Evolutionary conservation across 805 yeast species (phyloP), one percentile per base, ranked within the genome.

Genomic region (Candida morakotiae): DNA sequence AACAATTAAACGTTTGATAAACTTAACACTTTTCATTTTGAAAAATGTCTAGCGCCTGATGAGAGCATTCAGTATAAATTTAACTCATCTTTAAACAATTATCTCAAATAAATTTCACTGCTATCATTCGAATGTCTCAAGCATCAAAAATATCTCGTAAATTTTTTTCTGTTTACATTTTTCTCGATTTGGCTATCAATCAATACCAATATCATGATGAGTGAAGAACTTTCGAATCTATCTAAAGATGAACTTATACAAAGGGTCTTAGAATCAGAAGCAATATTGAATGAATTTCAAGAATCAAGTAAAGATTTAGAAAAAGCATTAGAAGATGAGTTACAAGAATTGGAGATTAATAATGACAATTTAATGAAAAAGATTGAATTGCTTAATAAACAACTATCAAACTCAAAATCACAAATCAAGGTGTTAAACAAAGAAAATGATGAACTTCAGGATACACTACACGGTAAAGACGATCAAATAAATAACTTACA

Each of bases 261-360:
- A 5, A 31, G 32, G 28, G 53, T 67, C 28, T 21, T 59, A 5
- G 66, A 62, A 32, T 53, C 68, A 13, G 73, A 68, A 38, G 47
- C 42, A 15, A 71, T 65, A 36, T 50, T 67, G 18, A 39, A 45
- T 16, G 74, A 69, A 40, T 69, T 68, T 41, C 72, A 67, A 41
- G 69, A 63, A 27, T 62, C 70, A 3, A 62, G 69, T 39, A 64
- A 57, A 36, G 75, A 69, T 31, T 51, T 69, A 22, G 75, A 70
- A 38, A 66, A 54, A 34, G 72, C 71, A 1, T 52, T 69, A 28
- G 75, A 69, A 40, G 62, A 57, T n/a, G 75, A 69, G 39, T 52
- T 69, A 15, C 57, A 56, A 31, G 57, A 48, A 8, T 44, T 63
- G 14, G 73, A 67, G 36, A n/a, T 16, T 5, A 31, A 19, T n/a